A percentile compares a stretch with the other conserved stretches of the same genome.
These are phyloP conservation scores for Plantago coronopus DNA, from an alignment of 305 asterid species.

Conservation along the genomic window DNA sequence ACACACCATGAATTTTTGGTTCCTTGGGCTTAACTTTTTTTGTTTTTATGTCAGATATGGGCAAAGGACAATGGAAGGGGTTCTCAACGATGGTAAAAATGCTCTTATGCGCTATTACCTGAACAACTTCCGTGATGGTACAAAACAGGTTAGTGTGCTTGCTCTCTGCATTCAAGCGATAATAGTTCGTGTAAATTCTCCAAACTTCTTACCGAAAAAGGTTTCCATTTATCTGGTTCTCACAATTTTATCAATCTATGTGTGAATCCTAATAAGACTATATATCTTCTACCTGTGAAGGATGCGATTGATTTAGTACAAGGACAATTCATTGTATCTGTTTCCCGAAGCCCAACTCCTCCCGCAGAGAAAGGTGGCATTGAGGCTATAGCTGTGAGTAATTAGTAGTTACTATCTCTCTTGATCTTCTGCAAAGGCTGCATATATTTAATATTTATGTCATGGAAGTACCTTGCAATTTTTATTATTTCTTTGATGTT, in stretches of 20 bases:
- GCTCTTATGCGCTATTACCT: conserved; percentile 94
- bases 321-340: conserved; percentile 89
- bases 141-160: conserved; percentile 75
- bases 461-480: conserved; percentile 2
- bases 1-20: background rate
- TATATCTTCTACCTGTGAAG: conserved; percentile 40
- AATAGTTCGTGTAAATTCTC: background rate
- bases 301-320: conserved; percentile 89
- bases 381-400: conserved; percentile 85
- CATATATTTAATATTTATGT: conserved; percentile 18
- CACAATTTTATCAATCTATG: background rate
- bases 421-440: background rate
- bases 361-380: conserved; percentile 71
- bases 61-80: conserved; percentile 76
- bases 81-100: conserved; percentile 77
- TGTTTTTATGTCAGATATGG: conserved; percentile 54
- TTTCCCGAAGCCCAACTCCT: conserved; percentile 71
- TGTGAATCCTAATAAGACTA: conserved; percentile 20
- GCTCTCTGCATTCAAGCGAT: conserved; percentile 1
- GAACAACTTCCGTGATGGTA: conserved; percentile 93
- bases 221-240: background rate
- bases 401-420: conserved; percentile 19
- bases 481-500: conserved; percentile 15
- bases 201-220: background rate
- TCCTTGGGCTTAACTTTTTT: conserved; percentile 1